phyloP scores from a whole-genome alignment of 1,139 yeast genomes.

The Blastobotrys ciferrii region DNA sequence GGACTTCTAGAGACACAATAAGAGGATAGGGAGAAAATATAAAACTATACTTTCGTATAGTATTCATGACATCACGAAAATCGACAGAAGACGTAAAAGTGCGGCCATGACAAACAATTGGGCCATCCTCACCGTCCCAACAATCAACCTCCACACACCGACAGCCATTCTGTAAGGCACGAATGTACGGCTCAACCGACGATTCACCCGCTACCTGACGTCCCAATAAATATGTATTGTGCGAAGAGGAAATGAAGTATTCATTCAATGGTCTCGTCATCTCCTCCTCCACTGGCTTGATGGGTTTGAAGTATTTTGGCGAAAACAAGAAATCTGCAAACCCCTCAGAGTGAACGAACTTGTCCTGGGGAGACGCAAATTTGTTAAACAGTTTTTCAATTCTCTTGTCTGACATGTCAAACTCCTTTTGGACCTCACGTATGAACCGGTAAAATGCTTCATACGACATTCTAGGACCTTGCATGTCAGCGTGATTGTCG shows the following conservation, averaged over 20 bases:
- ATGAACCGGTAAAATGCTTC: conserved; percentile 50
- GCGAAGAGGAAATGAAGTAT: conserved; percentile 88
- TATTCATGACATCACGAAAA: conserved; percentile 64
- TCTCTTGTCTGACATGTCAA: conserved; percentile 30
- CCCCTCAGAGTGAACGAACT: conserved; percentile 45
- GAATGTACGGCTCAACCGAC: conserved; percentile 86
- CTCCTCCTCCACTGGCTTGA: conserved; percentile 41
- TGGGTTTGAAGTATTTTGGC: conserved; percentile 43
- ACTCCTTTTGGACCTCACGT: conserved; percentile 51
- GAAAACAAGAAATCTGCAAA: conserved; percentile 55
- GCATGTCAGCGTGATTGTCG: conserved; percentile 24
- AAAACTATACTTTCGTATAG: conserved; percentile 82
- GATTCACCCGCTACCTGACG: conserved; percentile 91
- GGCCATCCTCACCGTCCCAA: conserved; percentile 87
- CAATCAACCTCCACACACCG: conserved; percentile 90
- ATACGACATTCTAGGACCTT: conserved; percentile 32
- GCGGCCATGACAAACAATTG: conserved; percentile 87
- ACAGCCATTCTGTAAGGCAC: conserved; percentile 87
- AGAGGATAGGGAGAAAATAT: conserved; percentile 80
- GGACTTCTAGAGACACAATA: conserved; percentile 82
- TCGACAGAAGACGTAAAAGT: conserved; percentile 75
- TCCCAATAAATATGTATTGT: conserved; percentile 87
- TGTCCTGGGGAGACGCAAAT: conserved; percentile 37
- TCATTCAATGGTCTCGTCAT: conserved; percentile 72
- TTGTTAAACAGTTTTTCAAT: conserved; percentile 45